Percentiles rank a stretch among this genome's conserved stretches.
Conservation (phyloP, 257 asterid genomes). For the Solanum paucissectum region DNA sequence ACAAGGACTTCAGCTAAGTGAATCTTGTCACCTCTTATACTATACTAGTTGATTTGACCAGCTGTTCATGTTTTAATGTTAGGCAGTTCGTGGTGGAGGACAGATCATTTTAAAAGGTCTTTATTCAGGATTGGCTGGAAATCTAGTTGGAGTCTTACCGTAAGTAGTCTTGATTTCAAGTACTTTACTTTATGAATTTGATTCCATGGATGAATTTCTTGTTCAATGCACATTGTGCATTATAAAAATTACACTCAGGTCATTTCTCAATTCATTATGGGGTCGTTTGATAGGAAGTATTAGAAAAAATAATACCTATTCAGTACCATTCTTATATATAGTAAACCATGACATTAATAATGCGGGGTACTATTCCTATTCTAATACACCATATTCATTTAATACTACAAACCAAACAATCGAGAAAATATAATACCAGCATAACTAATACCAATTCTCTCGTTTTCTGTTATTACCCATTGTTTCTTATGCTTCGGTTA, state of each 20-base stretch:
- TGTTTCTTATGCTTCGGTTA: not conserved
- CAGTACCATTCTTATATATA: not conserved
- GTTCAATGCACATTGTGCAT: not conserved
- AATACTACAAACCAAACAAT: not conserved
- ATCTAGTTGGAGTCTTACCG: conserved; percentile 67
- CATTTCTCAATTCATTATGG: not conserved
- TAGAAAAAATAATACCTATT: not conserved
- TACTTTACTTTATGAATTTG: not conserved
- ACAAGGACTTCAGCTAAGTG: not conserved
- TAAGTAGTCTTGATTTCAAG: conserved; percentile 18
- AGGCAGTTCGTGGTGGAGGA: conserved; percentile 62
- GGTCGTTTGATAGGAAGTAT: not conserved
- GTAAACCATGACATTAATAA: not conserved
- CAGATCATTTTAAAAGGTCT: conserved; percentile 49
- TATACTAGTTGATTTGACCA: not conserved
- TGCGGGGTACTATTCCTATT: not conserved
- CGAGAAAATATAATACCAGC: not conserved
- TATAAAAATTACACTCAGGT: not conserved
- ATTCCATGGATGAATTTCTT: not conserved
- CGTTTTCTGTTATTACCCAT: not conserved
- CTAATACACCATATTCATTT: not conserved
- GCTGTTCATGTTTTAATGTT: conserved; percentile 11
- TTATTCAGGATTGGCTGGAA: conserved; percentile 66
- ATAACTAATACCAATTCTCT: not conserved
- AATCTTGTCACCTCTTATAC: not conserved